A percentile compares a stretch with the other conserved stretches of the same genome.
These are phyloP conservation scores for Apium graveolens DNA, from an alignment of 129 eudicot genomes.

Conservation along the genomic window DNA sequence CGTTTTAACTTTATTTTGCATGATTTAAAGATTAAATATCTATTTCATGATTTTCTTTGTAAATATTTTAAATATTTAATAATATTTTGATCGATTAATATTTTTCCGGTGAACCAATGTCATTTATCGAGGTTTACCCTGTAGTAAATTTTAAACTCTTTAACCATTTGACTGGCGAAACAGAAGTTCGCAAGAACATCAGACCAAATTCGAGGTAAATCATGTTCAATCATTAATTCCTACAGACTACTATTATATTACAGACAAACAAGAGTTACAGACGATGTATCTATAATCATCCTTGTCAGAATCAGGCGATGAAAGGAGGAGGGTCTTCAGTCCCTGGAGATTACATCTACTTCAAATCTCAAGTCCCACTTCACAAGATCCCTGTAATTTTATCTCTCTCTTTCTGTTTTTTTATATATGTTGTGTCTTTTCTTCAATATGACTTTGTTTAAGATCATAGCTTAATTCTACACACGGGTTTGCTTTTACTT, in stretches of 20 bases:
- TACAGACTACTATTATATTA: not conserved
- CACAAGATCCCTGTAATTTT: conserved; percentile 94
- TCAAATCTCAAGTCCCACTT: conserved; percentile 99
- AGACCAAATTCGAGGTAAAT: not conserved
- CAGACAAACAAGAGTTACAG: not conserved
- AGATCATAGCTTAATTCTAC: not conserved
- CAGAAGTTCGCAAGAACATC: conserved; percentile 2
- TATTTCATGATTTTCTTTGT: no score
- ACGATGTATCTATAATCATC: conserved; percentile 2
- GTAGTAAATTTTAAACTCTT: not conserved
- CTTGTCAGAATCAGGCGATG: conserved; percentile 20
- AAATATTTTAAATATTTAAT: no score
- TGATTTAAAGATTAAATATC: no score
- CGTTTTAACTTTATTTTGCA: no score
- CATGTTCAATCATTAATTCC: not conserved
- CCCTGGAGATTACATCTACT: conserved; percentile 96
- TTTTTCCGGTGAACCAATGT: no score
- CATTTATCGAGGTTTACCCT: no score
- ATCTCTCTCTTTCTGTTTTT: not conserved
- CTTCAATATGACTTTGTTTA: not conserved
- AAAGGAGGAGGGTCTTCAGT: conserved; percentile 40
- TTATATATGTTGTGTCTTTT: not conserved
- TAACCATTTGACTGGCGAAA: conserved; percentile 2
- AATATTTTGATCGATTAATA: no score
- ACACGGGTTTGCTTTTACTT: not conserved